Base-by-base conservation (phyloP, 2,329 filamentous ascomycete genomes). In the Penicillium verrucosum region DNA sequence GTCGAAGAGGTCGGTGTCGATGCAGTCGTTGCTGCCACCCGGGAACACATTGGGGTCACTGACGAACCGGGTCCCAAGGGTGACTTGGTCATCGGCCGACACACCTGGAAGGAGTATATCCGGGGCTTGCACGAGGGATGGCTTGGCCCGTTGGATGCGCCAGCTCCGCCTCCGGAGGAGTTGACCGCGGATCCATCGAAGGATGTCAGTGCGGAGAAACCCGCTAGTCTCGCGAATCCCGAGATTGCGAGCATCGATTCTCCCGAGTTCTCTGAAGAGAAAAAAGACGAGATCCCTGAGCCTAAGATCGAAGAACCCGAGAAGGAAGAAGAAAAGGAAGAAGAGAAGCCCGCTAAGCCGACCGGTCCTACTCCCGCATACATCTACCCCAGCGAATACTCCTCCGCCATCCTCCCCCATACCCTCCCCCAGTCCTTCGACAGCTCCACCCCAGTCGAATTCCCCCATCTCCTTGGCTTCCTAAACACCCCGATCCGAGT, bases 31-130 rank as follows among this genome's bases (percentile, higher is more conserved):
- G 80, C 86, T 57, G 80, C 83, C 10, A 77, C 88, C 51, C 83
- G 92, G 65, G 79, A 81, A 68, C 83, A 80, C 62, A 85, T 86
- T 59, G 87, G 87, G 7, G 83, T 93, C 10, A 80, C 79, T 27
- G 85, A 90, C 34, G 93, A 88, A 68, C 80, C 87, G 4, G 92
- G 90, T 10, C 80, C 88, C 23, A 83, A 83, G 60, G 94, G 94
- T 43, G 93, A 97, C 70, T 81, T 99, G 50, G 86, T 97, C 18
- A 85, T 99, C 66, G 94, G 94, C 12, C 81, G 93, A 55, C 89
- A 97, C 71, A 88, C 93, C 10, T 99, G 94, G 94, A 99, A 97
- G 77, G 94, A 99, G 76, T 99, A 97, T 73, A 80, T 97, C 25
- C 83, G 92, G 57, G 94, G 94, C 44, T 71, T 97, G 63, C 94